phyloP scores from a whole-genome alignment of 345 rosid genomes.

The Dimocarpus longan region DNA sequence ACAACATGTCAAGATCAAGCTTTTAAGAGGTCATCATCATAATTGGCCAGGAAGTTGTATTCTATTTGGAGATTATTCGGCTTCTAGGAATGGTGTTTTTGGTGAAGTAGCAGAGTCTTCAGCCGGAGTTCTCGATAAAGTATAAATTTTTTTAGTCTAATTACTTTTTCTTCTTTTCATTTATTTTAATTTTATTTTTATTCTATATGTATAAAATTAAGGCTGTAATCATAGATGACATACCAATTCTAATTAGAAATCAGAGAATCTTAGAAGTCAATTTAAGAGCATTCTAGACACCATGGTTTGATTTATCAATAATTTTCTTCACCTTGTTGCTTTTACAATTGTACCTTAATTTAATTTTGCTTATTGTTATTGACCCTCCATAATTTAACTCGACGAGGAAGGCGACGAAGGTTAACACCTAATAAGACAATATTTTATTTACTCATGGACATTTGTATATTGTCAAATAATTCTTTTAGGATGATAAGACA shows the following conservation, averaged over 20 bases:
- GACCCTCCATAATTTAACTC: too few relatives aligned
- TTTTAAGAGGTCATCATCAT: constrained; percentile 45
- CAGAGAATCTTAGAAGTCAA: background rate
- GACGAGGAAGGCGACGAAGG: too few relatives aligned
- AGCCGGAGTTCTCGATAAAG: constrained; percentile 15
- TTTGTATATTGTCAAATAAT: too few relatives aligned
- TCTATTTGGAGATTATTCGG: constrained; percentile 48
- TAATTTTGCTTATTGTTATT: background rate
- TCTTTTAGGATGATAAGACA: too few relatives aligned
- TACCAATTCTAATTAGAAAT: background rate
- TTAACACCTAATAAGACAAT: too few relatives aligned
- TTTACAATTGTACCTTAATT: background rate
- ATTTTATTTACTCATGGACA: too few relatives aligned
- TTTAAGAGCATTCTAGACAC: background rate
- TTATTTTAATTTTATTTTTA: background rate
- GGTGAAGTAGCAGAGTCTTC: constrained; percentile 19
- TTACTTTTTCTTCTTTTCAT: background rate
- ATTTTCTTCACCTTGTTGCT: background rate
- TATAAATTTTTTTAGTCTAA: background rate
- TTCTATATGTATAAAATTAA: background rate
- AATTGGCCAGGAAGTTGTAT: constrained; percentile 58
- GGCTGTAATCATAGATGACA: background rate
- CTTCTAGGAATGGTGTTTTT: constrained; percentile 11
- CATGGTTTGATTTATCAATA: too few relatives aligned
- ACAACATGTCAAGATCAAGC: constrained; percentile 51